Evolutionary conservation across 345 rosid genomes (phyloP), one percentile per base, ranked within the genome.

Genomic region (Trapa incisa): DNA sequence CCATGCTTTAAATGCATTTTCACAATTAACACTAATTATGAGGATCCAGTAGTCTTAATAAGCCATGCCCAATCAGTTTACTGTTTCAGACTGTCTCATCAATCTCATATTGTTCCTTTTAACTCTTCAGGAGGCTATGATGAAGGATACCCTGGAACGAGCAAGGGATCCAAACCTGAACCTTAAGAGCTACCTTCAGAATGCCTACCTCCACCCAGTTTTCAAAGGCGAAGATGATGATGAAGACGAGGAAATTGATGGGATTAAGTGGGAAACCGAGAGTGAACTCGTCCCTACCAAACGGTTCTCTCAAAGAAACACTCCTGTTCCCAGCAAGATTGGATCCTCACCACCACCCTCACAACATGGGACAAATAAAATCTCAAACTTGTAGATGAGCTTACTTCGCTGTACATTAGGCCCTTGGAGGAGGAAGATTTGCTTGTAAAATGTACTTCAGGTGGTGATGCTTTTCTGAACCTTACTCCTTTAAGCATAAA

Each of bases 81-180:
- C 29, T 22, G 29, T 22, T 22, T 22, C 29, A 22, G 29, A 22
- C 29, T 22, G 29, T 22, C 29, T 22, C 29, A 22, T 22, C 29
- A 22, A 22, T 22, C 29, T 22, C 29, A 22, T 22, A 22, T 22
- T 22, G 29, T 22, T 22, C 29, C 29, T 22, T 22, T 22, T 22
- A 6, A 39, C 37, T 22, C 79, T 78, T 72, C 79, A 92, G 98
- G 98, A 92, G 72, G 98, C 98, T 50, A 89, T 80, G 96, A 89
- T 83, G 91, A 92, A 88, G 77, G 98, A 92, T 68, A 92, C 96
- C 0, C 74, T 92, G 69, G 98, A 92, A 67, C 87, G 76, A 8
- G 87, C 87, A 6, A 81, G 82, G 79, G 98, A 89, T 15, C 98
- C 96, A 0, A 78, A 76, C 76, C 41, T 89, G 12, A 87, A 92